Base-by-base conservation (phyloP, 306 rosid species). In the Gastrolobium villosum region DNA sequence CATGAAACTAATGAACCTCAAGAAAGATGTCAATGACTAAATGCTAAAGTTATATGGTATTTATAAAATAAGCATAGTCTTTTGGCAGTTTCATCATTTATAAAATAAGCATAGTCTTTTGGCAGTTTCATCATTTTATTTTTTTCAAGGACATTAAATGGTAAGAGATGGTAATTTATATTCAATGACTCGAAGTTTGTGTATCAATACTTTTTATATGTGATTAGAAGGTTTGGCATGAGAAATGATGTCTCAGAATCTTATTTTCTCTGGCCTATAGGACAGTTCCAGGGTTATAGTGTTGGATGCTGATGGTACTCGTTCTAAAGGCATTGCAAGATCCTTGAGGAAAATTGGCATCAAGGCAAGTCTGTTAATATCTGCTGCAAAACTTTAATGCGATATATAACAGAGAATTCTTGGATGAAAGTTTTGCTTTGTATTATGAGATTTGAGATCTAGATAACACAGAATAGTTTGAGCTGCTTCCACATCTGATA, bases 281-380 rank as follows among this genome's bases (percentile, higher is more conserved):
- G 96, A 88, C 94, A 95, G 92, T 84, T 92, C 97, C 86, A 82
- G 84, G 95, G 96, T 95, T 78, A 87, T 95, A 65, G 72, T 95
- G 85, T 79, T 95, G 88, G 99, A 95, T 88, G 90, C 90, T 80
- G 91, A 95, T 82, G 97, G 99, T 44, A 66, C 85, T 84, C 83
- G 89, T 70, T 87, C 97, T 61, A 95, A 92, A 84, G 89, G 92
- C 84, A 84, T 95, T 43, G 99, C 97, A 70, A 89, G 99, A 77
- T 90, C 97, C 77, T 91, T 95, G 89, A 89, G 81, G 84, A 92
- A 88, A 86, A 82, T 92, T 59, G 99, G 99, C 74, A 70, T 89
- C 61, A 88, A 92, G 96, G 99, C 82, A 83, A 83, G 98, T 88
- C 57, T 83, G 70, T 79, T 35, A 55, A 80, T 37, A 64, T 65